phyloP scores from a whole-genome alignment of 1,284 basidiomycete genomes.

The Austropuccinia psidii region DNA sequence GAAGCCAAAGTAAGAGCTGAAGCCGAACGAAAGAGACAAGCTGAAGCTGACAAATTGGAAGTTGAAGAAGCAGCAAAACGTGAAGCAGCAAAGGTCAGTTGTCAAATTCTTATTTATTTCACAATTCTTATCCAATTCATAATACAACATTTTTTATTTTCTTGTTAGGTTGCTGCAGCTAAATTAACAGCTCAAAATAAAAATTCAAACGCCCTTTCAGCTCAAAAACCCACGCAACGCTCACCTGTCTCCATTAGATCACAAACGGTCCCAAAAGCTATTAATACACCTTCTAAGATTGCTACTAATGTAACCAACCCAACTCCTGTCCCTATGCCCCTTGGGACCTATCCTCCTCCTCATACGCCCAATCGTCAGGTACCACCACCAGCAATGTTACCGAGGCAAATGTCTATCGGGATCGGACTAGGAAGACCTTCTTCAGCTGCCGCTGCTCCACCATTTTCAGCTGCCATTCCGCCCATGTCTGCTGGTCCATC shows the following conservation, averaged over 20 bases:
- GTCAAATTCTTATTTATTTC: background rate
- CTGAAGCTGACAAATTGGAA: slow-evolving; percentile 34
- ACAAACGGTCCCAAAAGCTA: slow-evolving; percentile 19
- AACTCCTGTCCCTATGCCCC: slow-evolving; percentile 1
- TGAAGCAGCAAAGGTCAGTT: slow-evolving; percentile 39
- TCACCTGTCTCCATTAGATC: slow-evolving; percentile 10
- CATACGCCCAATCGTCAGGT: slow-evolving; percentile 27
- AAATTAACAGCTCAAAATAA: slow-evolving; percentile 34
- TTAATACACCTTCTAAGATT: slow-evolving; percentile 18
- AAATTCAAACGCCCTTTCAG: slow-evolving; percentile 1
- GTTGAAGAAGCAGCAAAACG: slow-evolving; percentile 39
- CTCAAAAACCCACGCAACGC: slow-evolving; percentile 17
- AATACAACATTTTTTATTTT: background rate
- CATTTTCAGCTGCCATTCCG: slow-evolving; percentile 31
- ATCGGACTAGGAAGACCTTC: slow-evolving; percentile 33
- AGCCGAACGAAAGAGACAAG: slow-evolving; percentile 38
- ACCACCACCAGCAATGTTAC: slow-evolving; percentile 16
- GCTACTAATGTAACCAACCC: slow-evolving; percentile 4
- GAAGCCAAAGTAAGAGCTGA: slow-evolving; percentile 47
- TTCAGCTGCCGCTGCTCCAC: slow-evolving; percentile 34
- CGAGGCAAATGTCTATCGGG: slow-evolving; percentile 32
- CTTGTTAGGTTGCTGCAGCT: slow-evolving; percentile 17
- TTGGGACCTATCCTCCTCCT: background rate
- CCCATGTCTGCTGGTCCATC: slow-evolving; percentile 26
- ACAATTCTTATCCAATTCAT: background rate